These are phyloP conservation scores for Candida glucosophila DNA, from an alignment of 1,139 yeast genomes.

Conservation along the genomic window DNA sequence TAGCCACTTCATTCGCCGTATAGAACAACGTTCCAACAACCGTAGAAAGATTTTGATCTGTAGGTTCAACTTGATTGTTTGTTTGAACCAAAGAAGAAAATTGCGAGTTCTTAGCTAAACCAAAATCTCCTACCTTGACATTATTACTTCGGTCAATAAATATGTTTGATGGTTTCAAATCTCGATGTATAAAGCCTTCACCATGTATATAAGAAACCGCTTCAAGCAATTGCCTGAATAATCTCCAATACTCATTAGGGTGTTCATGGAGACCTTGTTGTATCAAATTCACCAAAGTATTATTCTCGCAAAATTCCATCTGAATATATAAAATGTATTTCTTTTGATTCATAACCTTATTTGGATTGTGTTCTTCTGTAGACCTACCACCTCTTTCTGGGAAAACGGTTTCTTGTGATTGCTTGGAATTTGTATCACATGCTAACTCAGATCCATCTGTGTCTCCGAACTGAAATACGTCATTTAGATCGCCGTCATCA, in stretches of 20 bases:
- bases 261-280: conserved; percentile 68
- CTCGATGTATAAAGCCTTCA: conserved; percentile 92
- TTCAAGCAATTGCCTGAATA: conserved; percentile 80
- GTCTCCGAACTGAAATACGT: conserved; percentile 22
- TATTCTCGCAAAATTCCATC: conserved; percentile 98
- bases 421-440: conserved; percentile 9
- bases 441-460: conserved; percentile 2
- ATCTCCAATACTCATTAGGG: conserved; percentile 79
- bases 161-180: conserved; percentile 90
- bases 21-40: conserved; percentile 91
- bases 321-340: conserved; percentile 70
- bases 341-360: conserved; percentile 4
- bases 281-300: conserved; percentile 76
- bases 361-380: conserved; percentile 1
- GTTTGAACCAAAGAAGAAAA: conserved; percentile 30
- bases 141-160: conserved; percentile 86
- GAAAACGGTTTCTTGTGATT: conserved; percentile 8
- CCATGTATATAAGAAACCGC: conserved; percentile 88
- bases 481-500: conserved; percentile 13
- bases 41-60: conserved; percentile 67
- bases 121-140: conserved; percentile 94
- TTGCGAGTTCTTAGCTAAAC: conserved; percentile 77
- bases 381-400: conserved; percentile 1
- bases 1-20: conserved; percentile 81
- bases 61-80: conserved; percentile 30